Conservation (phyloP, 148 eudicot genomes). For the Arbutus unedo region DNA sequence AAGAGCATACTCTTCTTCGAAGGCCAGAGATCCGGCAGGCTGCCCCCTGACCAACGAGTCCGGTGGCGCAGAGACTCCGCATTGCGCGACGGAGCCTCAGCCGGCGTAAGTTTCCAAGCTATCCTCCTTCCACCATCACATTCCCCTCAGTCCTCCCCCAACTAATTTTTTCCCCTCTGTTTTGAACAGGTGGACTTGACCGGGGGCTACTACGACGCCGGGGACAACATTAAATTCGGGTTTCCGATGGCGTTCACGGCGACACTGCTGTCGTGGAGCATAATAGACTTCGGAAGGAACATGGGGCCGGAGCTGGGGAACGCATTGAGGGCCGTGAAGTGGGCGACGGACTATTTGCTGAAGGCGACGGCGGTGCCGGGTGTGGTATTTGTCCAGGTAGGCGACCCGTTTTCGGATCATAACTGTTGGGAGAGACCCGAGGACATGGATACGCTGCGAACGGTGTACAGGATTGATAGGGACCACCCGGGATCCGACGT, state of each 20-base stretch:
- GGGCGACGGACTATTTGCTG: conserved; percentile 84
- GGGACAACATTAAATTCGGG: conserved; percentile 90
- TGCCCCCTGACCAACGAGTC: conserved; percentile 83
- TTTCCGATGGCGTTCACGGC: conserved; percentile 94
- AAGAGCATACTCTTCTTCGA: conserved; percentile 94
- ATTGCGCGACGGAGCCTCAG: conserved; percentile 69
- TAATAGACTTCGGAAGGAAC: conserved; percentile 69
- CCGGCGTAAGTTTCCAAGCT: conserved; percentile 44
- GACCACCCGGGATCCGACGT: conserved; percentile 90
- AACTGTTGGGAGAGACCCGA: conserved; percentile 98
- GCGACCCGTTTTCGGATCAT: conserved; percentile 79
- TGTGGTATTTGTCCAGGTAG: conserved; percentile 74
- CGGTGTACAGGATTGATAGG: conserved; percentile 61
- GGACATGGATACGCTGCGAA: conserved; percentile 83
- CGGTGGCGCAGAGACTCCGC: conserved; percentile 92
- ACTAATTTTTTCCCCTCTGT: neutral
- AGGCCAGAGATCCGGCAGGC: conserved; percentile 88
- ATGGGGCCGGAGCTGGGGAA: conserved; percentile 61
- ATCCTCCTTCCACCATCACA: neutral
- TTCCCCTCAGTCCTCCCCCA: no score
- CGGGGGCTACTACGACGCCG: conserved; percentile 98
- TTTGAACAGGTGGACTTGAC: conserved; percentile 62
- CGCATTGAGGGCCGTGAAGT: conserved; percentile 71
- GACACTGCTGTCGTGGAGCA: conserved; percentile 90
- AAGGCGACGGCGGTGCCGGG: conserved; percentile 70